Conservation (phyloP, 768 basidiomycete genomes). For the Tylopilus sp. region DNA sequence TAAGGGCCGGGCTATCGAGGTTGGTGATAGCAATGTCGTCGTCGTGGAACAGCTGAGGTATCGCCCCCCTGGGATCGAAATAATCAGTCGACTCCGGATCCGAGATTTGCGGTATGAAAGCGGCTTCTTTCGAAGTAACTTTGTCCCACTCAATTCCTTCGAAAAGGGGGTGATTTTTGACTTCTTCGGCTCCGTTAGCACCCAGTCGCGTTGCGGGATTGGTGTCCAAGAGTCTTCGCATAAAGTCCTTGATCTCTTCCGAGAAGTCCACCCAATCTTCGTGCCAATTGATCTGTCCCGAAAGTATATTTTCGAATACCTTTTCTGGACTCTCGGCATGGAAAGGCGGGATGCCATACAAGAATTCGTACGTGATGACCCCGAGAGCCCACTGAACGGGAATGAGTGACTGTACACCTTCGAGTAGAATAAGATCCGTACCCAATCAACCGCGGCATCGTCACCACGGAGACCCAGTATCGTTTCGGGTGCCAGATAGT, state of each 20-base stretch:
- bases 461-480: slow-evolving; percentile 94
- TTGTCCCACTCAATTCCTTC: slow-evolving; percentile 90
- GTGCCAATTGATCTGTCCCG: slow-evolving; percentile 92
- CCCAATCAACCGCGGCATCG: slow-evolving; percentile 97
- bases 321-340: slow-evolving; percentile 96
- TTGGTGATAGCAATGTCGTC: slow-evolving; percentile 67
- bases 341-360: slow-evolving; percentile 96
- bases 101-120: slow-evolving; percentile 91
- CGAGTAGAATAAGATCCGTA: slow-evolving; percentile 37
- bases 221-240: slow-evolving; percentile 77
- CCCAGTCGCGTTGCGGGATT: slow-evolving; percentile 83
- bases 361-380: slow-evolving; percentile 96
- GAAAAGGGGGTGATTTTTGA: slow-evolving; percentile 91
- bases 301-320: slow-evolving; percentile 97
- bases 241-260: slow-evolving; percentile 84
- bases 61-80: slow-evolving; percentile 94
- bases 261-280: slow-evolving; percentile 90
- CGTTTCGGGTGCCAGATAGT: slow-evolving; percentile 94
- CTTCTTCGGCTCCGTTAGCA: slow-evolving; percentile 83
- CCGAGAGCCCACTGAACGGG: slow-evolving; percentile 89
- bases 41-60: slow-evolving; percentile 87
- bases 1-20: slow-evolving; percentile 41
- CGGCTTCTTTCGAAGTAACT: slow-evolving; percentile 83
- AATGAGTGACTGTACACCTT: slow-evolving; percentile 10
- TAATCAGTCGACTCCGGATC: slow-evolving; percentile 99